Conservation (phyloP, 2,329 filamentous ascomycete species). For the Helotiales sp. region DNA sequence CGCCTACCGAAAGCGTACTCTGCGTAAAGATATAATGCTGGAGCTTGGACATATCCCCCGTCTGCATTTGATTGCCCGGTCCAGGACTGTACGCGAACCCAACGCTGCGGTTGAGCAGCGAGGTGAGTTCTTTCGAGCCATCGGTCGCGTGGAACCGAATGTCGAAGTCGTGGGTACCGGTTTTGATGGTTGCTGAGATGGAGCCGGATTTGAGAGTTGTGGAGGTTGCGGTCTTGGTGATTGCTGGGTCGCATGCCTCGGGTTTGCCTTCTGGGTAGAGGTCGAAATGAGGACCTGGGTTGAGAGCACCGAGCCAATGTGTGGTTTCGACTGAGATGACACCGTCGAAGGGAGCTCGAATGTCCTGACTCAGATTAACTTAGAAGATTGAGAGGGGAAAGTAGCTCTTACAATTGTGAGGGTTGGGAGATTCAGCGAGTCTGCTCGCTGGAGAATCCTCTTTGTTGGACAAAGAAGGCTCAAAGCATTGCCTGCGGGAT, state of each 20-base stretch:
- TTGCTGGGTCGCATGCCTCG: constrained; percentile 42
- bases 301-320: constrained; percentile 59
- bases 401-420: constrained; percentile 52
- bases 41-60: constrained; percentile 57
- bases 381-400: background rate
- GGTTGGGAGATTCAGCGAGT: constrained; percentile 60
- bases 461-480: constrained; percentile 62
- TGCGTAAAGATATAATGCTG: constrained; percentile 63
- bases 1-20: constrained; percentile 60
- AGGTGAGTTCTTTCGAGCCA: constrained; percentile 57
- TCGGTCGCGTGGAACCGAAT: constrained; percentile 59
- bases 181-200: constrained; percentile 57
- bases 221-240: constrained; percentile 49
- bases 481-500: constrained; percentile 53
- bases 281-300: constrained; percentile 61
- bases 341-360: constrained; percentile 61
- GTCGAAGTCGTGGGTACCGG: constrained; percentile 56
- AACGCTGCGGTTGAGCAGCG: constrained; percentile 59
- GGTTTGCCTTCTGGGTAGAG: constrained; percentile 60
- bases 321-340: constrained; percentile 64
- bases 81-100: constrained; percentile 62
- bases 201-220: constrained; percentile 58
- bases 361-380: constrained; percentile 48
- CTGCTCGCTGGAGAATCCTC: constrained; percentile 58
- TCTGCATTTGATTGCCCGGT: constrained; percentile 56